phyloP scores from a whole-genome alignment of 257 asterid species.

The Penstemon eatonii region DNA sequence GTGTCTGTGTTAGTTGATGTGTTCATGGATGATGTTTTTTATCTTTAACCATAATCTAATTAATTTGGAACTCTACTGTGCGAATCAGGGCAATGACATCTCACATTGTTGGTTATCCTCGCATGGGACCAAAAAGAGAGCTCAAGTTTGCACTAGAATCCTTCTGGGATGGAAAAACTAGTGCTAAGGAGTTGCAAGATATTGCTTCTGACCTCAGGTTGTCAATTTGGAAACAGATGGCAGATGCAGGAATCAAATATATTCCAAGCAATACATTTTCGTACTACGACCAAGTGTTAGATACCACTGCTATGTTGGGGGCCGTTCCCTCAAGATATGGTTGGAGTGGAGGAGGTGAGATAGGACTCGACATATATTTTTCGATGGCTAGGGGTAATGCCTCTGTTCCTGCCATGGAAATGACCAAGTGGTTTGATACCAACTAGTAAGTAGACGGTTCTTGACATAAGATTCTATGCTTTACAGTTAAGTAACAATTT shows the following conservation, averaged over 20 bases:
- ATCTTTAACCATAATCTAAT: background rate
- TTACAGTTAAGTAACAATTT: background rate
- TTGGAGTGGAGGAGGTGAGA: slow-evolving; percentile 67
- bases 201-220: slow-evolving; percentile 61
- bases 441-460: slow-evolving; percentile 64
- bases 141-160: slow-evolving; percentile 82
- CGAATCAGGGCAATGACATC: slow-evolving; percentile 65
- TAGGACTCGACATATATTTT: slow-evolving; percentile 63
- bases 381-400: slow-evolving; percentile 96
- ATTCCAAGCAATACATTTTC: slow-evolving; percentile 89
- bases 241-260: slow-evolving; percentile 75
- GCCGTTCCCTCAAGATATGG: slow-evolving; percentile 80
- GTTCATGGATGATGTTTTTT: background rate
- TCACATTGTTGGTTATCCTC: slow-evolving; percentile 82
- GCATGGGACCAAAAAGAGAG: slow-evolving; percentile 56
- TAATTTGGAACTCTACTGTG: background rate
- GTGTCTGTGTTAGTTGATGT: too few relatives aligned
- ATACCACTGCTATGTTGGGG: slow-evolving; percentile 78
- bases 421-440: slow-evolving; percentile 95
- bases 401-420: slow-evolving; percentile 88
- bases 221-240: slow-evolving; percentile 80
- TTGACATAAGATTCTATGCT: background rate
- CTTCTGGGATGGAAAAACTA: slow-evolving; percentile 77
- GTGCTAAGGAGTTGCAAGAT: slow-evolving; percentile 64
- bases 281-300: slow-evolving; percentile 81